A percentile compares a stretch with the other conserved stretches of the same genome.
phyloP scores from a whole-genome alignment of 306 rosid species.

The Rosa multiflora region DNA sequence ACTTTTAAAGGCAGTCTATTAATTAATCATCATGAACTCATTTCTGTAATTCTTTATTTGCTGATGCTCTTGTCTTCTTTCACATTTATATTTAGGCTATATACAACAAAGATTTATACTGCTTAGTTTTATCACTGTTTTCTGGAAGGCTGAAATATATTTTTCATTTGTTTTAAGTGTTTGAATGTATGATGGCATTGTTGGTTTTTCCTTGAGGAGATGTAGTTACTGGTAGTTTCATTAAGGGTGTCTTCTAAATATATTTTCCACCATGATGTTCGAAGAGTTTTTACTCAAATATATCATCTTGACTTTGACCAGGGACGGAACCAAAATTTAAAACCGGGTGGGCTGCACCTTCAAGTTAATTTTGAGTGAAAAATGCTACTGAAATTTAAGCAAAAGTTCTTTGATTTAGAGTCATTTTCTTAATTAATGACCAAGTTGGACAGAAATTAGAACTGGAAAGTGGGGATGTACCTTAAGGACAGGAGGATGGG shows the following conservation, averaged over 20 bases:
- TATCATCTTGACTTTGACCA: background rate
- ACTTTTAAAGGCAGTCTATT: slow-evolving; percentile 18
- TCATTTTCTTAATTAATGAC: too few species aligned
- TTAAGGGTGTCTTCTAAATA: background rate
- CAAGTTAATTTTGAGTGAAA: too few species aligned
- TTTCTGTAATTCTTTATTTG: slow-evolving; percentile 7
- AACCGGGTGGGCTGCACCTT: too few species aligned
- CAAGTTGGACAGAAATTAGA: too few species aligned
- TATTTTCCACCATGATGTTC: background rate
- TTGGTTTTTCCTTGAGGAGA: background rate
- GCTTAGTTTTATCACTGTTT: background rate
- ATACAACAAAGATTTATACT: background rate
- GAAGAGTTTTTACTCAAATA: background rate
- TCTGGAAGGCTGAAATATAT: background rate
- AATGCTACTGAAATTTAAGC: too few species aligned
- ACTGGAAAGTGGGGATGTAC: too few species aligned
- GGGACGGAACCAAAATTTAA: background rate
- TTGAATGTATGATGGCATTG: background rate
- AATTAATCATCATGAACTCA: slow-evolving; percentile 1
- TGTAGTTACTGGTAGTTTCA: slow-evolving; percentile 3
- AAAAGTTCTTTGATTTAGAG: too few species aligned
- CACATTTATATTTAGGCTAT: background rate
- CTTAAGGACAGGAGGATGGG: too few species aligned
- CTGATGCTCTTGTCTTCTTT: slow-evolving; percentile 14
- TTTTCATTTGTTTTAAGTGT: background rate